Evolutionary conservation across 2,329 filamentous ascomycete genomes (phyloP).

Genomic region (Colletotrichum abscissum): DNA sequence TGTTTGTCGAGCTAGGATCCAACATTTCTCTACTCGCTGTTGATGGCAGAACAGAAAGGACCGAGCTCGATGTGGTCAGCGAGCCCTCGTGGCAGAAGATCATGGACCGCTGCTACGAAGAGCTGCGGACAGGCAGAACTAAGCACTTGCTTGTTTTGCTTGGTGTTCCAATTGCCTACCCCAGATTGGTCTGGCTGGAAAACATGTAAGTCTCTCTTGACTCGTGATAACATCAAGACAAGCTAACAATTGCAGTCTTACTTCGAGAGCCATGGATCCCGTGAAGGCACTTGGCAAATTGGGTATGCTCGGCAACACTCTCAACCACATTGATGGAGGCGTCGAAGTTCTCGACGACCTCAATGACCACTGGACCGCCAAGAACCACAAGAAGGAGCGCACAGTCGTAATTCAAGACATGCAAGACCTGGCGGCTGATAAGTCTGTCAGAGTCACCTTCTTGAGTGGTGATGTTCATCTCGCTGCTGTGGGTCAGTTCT

Average conservation of each 20-base stretch:
- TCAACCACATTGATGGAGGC: slow-evolving; percentile 92
- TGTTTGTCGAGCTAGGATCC: slow-evolving; percentile 86
- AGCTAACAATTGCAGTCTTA: slow-evolving; percentile 68
- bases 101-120: slow-evolving; percentile 85
- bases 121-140: slow-evolving; percentile 85
- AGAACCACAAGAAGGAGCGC: slow-evolving; percentile 91
- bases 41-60: slow-evolving; percentile 92
- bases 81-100: slow-evolving; percentile 87
- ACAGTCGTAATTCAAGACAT: slow-evolving; percentile 89
- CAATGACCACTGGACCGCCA: slow-evolving; percentile 98
- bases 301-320: slow-evolving; percentile 81
- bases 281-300: slow-evolving; percentile 88
- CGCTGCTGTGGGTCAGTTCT: slow-evolving; percentile 93
- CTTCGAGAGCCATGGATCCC: slow-evolving; percentile 86
- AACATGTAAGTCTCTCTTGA: slow-evolving; percentile 65
- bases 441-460: slow-evolving; percentile 91
- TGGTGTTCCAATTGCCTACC: slow-evolving; percentile 86
- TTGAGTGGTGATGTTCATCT: slow-evolving; percentile 95
- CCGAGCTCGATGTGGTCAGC: slow-evolving; percentile 81
- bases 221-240: not conserved
- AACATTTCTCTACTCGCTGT: slow-evolving; percentile 86
- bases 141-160: slow-evolving; percentile 91
- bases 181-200: slow-evolving; percentile 77
- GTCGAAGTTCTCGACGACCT: slow-evolving; percentile 92
- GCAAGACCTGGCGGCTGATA: slow-evolving; percentile 92